phyloP scores from a whole-genome alignment of 139 green algal species.

The Deuterostichococcus epilithicus region DNA sequence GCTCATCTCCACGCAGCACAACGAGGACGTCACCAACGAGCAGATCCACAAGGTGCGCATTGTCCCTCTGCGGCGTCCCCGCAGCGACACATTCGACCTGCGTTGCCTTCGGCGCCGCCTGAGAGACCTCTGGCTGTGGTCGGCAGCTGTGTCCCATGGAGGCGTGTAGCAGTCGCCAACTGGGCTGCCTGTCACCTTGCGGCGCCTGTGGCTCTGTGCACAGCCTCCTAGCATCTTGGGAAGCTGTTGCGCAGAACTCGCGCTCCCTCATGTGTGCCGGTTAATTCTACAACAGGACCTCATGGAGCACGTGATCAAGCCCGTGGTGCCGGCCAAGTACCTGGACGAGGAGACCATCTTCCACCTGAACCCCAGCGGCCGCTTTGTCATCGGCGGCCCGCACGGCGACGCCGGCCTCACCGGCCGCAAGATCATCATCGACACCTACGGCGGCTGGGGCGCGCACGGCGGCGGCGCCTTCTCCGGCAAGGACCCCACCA shows the following conservation, averaged over 20 bases:
- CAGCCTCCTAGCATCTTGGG: too few species aligned
- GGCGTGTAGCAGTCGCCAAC: too few species aligned
- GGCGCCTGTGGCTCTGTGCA: too few species aligned
- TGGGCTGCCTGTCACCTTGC: too few species aligned
- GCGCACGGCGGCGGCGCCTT: constrained; percentile 98
- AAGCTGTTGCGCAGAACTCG: too few species aligned
- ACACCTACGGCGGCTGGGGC: constrained; percentile 99
- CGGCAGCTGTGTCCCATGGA: too few species aligned
- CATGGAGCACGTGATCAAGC: constrained; percentile 99
- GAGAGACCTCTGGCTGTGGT: too few species aligned
- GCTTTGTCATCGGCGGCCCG: constrained; percentile 97
- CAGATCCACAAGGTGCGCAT: constrained; percentile 78
- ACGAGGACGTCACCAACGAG: constrained; percentile 90
- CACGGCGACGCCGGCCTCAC: constrained; percentile 97
- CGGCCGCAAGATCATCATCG: constrained; percentile 99
- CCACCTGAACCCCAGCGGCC: constrained; percentile 97
- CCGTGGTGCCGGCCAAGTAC: constrained; percentile 95
- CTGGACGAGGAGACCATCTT: constrained; percentile 99
- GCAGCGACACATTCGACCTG: too few species aligned
- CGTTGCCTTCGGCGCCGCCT: too few species aligned
- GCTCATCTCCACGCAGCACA: constrained; percentile 98
- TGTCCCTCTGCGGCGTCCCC: too few species aligned
- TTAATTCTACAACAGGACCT: too few species aligned
- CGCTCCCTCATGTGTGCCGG: constrained; percentile 21
- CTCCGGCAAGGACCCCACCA: constrained; percentile 89